Percentiles rank a stretch among this genome's conserved stretches.
Evolutionary conservation across 2,329 filamentous ascomycete genomes (phyloP).

Genomic region (Pestalotiopsis fici): DNA sequence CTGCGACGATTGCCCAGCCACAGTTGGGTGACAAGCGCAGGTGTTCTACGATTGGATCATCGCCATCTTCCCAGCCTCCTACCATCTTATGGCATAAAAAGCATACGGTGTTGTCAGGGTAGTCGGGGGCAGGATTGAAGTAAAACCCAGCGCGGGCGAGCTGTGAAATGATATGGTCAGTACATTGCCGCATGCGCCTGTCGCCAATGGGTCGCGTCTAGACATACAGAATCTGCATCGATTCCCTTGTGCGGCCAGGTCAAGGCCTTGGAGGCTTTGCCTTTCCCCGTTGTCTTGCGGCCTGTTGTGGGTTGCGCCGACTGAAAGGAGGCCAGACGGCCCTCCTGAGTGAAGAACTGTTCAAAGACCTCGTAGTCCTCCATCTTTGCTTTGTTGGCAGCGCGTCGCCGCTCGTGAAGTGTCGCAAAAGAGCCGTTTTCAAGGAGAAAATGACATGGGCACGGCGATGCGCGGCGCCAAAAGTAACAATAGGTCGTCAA

Average conservation of each 20-base stretch:
- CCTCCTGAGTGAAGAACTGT: slow-evolving; percentile 65
- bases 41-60: slow-evolving; percentile 84
- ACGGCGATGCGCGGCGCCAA: not conserved
- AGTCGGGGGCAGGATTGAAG: slow-evolving; percentile 74
- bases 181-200: slow-evolving; percentile 7
- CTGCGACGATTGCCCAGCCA: slow-evolving; percentile 79
- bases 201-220: not conserved
- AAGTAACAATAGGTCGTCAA: not conserved
- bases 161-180: slow-evolving; percentile 41
- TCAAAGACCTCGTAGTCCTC: slow-evolving; percentile 39
- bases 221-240: slow-evolving; percentile 61
- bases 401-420: not conserved
- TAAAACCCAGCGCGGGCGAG: slow-evolving; percentile 91
- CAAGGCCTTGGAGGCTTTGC: slow-evolving; percentile 56
- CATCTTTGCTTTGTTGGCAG: not conserved
- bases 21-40: slow-evolving; percentile 80
- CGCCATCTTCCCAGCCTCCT: slow-evolving; percentile 88
- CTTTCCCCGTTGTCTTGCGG: slow-evolving; percentile 68
- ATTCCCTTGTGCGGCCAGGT: slow-evolving; percentile 80
- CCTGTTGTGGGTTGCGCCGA: slow-evolving; percentile 63
- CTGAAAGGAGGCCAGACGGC: slow-evolving; percentile 80
- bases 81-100: slow-evolving; percentile 84
- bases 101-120: slow-evolving; percentile 86
- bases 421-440: not conserved
- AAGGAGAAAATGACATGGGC: not conserved